These are phyloP conservation scores for Litchi chinensis DNA, from an alignment of 345 rosid species.

Conservation along the genomic window DNA sequence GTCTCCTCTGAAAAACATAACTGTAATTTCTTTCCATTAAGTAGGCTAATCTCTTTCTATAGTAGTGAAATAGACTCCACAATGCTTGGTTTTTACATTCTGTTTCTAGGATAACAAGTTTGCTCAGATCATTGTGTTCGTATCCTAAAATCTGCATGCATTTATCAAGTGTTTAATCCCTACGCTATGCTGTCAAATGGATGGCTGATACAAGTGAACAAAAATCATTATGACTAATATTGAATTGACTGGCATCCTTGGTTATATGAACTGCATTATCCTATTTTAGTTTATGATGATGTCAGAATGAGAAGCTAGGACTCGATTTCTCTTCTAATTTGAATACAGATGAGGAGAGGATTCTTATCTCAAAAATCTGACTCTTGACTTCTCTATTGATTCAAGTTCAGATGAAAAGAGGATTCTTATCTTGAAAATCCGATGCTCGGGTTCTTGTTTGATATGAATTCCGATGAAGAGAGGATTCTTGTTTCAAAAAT, in stretches of 20 bases:
- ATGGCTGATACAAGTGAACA: no score
- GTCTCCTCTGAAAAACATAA: constrained; percentile 2
- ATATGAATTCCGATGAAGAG: no score
- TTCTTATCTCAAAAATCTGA: not conserved
- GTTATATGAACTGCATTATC: no score
- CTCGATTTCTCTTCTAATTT: not conserved
- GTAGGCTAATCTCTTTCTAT: not conserved
- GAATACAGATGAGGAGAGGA: not conserved
- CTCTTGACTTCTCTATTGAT: not conserved
- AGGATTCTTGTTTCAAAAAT: no score
- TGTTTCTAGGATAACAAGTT: not conserved
- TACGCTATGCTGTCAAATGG: no score
- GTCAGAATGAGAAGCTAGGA: not conserved
- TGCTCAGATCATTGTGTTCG: not conserved
- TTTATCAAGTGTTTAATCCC: not conserved
- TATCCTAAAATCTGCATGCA: not conserved
- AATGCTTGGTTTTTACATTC: not conserved
- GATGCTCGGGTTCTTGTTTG: not conserved
- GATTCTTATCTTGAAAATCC: not conserved
- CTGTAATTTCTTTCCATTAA: not conserved
- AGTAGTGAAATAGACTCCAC: not conserved
- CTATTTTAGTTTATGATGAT: no score
- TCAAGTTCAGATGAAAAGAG: not conserved
- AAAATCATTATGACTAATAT: no score
- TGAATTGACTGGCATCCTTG: no score